Percentiles rank a stretch among this genome's conserved stretches.
Evolutionary conservation across 495 filamentous ascomycete genomes (phyloP).

Genomic region (Lepidopterella palustris): DNA sequence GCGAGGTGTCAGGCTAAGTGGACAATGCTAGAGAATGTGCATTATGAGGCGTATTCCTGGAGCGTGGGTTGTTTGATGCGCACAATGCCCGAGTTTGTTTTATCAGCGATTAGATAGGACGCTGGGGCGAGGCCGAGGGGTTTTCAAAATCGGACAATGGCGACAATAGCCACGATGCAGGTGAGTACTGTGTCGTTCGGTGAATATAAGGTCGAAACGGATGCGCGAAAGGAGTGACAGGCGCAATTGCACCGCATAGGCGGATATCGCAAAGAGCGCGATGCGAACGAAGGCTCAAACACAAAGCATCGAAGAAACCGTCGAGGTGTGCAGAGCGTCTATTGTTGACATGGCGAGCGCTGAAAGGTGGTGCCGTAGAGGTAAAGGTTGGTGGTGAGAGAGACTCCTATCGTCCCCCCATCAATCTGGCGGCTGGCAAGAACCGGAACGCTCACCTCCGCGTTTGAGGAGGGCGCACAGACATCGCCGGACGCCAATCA

Average conservation of each 20-base stretch:
- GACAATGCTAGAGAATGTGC: constrained; percentile 14
- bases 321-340: neutral
- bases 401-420: neutral
- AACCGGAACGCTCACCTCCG: neutral
- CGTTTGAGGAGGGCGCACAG: neutral
- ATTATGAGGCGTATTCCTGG: constrained; percentile 21
- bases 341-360: neutral
- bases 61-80: constrained; percentile 22
- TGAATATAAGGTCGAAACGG: constrained; percentile 2
- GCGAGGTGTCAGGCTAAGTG: constrained; percentile 4
- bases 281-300: constrained; percentile 3
- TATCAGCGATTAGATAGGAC: constrained; percentile 4
- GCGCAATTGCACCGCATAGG: constrained; percentile 1
- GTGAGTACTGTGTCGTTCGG: neutral
- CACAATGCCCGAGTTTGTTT: constrained; percentile 21
- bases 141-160: neutral
- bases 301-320: neutral
- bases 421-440: neutral
- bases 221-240: constrained; percentile 10
- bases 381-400: neutral
- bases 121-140: neutral
- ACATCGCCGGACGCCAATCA: neutral
- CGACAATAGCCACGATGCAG: constrained; percentile 1
- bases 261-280: constrained; percentile 3
- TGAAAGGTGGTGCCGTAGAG: neutral